Conservation (phyloP, 495 filamentous ascomycete species). For the Diplogelasinospora grovesii region DNA sequence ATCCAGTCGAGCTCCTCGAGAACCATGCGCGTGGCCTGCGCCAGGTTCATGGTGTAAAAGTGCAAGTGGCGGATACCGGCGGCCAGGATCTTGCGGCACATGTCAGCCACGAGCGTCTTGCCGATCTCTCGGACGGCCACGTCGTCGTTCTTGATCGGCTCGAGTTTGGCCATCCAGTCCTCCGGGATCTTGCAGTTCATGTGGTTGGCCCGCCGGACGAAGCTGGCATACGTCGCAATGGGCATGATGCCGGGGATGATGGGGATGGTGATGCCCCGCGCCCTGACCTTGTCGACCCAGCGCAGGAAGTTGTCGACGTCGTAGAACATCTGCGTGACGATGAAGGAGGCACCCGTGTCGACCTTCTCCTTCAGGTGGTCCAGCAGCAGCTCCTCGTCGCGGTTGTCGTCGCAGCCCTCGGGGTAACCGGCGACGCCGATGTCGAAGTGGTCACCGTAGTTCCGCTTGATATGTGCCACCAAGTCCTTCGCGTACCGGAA, state of each 20-base stretch:
- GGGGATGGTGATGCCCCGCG: slow-evolving; percentile 76
- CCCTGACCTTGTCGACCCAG: slow-evolving; percentile 83
- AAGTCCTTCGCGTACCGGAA: slow-evolving; percentile 93
- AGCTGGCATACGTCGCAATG: slow-evolving; percentile 89
- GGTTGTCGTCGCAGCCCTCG: slow-evolving; percentile 89
- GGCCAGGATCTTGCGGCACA: slow-evolving; percentile 78
- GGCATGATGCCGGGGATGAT: slow-evolving; percentile 99
- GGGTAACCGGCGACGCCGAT: slow-evolving; percentile 98
- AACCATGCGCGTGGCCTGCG: slow-evolving; percentile 87
- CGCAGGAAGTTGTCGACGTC: slow-evolving; percentile 88
- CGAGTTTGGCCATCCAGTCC: slow-evolving; percentile 71
- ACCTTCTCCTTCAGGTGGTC: slow-evolving; percentile 97
- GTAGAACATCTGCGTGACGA: slow-evolving; percentile 99
- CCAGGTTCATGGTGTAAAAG: slow-evolving; percentile 99
- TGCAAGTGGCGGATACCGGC: slow-evolving; percentile 84
- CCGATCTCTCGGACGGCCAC: slow-evolving; percentile 85
- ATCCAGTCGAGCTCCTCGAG: slow-evolving; percentile 79
- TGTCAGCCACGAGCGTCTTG: slow-evolving; percentile 79
- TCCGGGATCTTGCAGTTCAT: slow-evolving; percentile 77
- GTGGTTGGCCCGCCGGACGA: slow-evolving; percentile 82
- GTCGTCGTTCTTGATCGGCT: slow-evolving; percentile 96
- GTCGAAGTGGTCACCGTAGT: slow-evolving; percentile 93
- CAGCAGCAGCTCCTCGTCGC: slow-evolving; percentile 74
- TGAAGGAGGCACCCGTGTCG: slow-evolving; percentile 86
- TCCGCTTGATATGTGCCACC: slow-evolving; percentile 82